Conservation (phyloP, 495 filamentous ascomycete genomes). For the Alectoria sarmentosa region DNA sequence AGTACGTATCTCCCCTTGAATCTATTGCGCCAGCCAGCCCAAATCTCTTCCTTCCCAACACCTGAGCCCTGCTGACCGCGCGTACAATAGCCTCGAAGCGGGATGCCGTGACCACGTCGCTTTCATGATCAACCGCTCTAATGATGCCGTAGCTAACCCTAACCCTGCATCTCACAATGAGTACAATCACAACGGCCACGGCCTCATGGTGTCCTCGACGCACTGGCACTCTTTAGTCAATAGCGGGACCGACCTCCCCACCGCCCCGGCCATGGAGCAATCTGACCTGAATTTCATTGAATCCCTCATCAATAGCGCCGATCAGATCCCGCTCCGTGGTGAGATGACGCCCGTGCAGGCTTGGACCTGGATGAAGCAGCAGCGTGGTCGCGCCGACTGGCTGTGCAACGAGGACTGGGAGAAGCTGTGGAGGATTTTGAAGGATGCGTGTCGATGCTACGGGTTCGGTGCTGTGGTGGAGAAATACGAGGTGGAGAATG, state of each 20-base stretch:
- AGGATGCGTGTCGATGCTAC: constrained; percentile 82
- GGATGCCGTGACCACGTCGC: constrained; percentile 94
- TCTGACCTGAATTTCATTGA: constrained; percentile 2
- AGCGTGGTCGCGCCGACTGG: constrained; percentile 6
- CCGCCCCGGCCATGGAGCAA: not conserved
- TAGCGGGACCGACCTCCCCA: not conserved
- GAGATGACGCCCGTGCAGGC: constrained; percentile 5
- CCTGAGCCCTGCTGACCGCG: not conserved
- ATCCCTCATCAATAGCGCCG: constrained; percentile 8
- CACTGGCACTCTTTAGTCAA: constrained; percentile 1
- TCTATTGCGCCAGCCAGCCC: constrained; percentile 1
- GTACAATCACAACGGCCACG: constrained; percentile 55
- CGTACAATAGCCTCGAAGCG: constrained; percentile 66
- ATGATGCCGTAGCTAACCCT: constrained; percentile 23
- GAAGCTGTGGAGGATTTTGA: constrained; percentile 62
- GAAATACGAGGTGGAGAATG: constrained; percentile 87
- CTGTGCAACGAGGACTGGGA: constrained; percentile 50
- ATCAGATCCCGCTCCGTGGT: constrained; percentile 8
- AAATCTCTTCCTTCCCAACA: not conserved
- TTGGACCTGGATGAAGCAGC: constrained; percentile 8
- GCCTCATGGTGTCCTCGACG: constrained; percentile 44
- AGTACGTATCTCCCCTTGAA: constrained; percentile 52
- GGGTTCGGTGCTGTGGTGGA: constrained; percentile 88
- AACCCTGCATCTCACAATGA: constrained; percentile 34
- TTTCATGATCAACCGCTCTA: constrained; percentile 40